Conservation (phyloP, 1,284 basidiomycete genomes). For the Xerocomus nothofagi region DNA sequence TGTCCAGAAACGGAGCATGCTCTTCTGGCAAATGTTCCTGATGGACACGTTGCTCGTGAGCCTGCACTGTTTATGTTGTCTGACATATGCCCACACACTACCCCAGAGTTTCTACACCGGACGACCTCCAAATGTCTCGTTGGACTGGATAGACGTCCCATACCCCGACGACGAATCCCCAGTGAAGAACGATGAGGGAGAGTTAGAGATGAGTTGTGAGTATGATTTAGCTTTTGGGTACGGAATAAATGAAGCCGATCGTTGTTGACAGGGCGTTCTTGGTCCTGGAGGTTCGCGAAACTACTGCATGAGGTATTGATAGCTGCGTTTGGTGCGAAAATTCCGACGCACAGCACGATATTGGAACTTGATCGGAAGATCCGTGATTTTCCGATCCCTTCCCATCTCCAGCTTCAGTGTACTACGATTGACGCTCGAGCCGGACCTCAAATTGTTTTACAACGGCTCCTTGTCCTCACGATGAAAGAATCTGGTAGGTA, state of each 20-base stretch:
- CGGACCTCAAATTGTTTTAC: slow-evolving; percentile 35
- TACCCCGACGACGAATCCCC: slow-evolving; percentile 50
- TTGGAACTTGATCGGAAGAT: slow-evolving; percentile 50
- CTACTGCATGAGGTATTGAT: slow-evolving; percentile 53
- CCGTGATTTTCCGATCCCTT: slow-evolving; percentile 55
- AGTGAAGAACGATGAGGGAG: slow-evolving; percentile 37
- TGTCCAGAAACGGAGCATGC: slow-evolving; percentile 47
- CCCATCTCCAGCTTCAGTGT: slow-evolving; percentile 44
- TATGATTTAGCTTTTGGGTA: slow-evolving; percentile 3
- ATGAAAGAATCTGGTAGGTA: slow-evolving; percentile 59
- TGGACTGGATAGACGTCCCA: slow-evolving; percentile 55
- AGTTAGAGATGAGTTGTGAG: slow-evolving; percentile 51
- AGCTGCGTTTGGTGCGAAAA: slow-evolving; percentile 53
- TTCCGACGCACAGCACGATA: slow-evolving; percentile 48
- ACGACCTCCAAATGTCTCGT: slow-evolving; percentile 55
- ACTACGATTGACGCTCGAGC: slow-evolving; percentile 21
- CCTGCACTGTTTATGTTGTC: neutral
- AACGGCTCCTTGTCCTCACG: slow-evolving; percentile 49
- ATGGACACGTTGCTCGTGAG: slow-evolving; percentile 60
- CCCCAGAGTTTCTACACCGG: slow-evolving; percentile 63
- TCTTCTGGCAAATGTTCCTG: slow-evolving; percentile 66
- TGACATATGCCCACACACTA: neutral
- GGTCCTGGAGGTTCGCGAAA: slow-evolving; percentile 54
- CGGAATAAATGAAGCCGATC: neutral
- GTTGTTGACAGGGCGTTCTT: slow-evolving; percentile 48